A percentile compares a stretch with the other conserved stretches of the same genome.
Conservation (phyloP, 1,284 basidiomycete species). For the Termitomyces sp. region DNA sequence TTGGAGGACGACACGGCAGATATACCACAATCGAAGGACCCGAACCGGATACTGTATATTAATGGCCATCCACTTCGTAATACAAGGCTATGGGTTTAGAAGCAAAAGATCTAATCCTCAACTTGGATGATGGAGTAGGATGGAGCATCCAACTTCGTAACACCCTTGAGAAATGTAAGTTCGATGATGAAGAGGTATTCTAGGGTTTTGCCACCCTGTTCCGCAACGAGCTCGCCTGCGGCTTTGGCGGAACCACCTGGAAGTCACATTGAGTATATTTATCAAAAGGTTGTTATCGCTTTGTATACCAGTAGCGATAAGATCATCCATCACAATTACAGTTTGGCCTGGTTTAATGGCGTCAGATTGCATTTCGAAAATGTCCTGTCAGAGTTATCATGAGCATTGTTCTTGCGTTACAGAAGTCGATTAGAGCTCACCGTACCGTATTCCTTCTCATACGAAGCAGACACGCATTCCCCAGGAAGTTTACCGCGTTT, state of each 20-base stretch:
- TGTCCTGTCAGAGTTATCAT: constrained; percentile 49
- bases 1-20: constrained; percentile 29
- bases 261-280: not conserved
- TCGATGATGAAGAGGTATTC: constrained; percentile 97
- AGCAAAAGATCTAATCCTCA: constrained; percentile 47
- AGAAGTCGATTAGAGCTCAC: constrained; percentile 37
- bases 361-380: constrained; percentile 92
- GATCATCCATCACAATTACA: constrained; percentile 90
- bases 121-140: constrained; percentile 81
- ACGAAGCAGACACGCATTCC: constrained; percentile 69
- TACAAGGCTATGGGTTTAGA: constrained; percentile 61
- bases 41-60: constrained; percentile 59
- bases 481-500: constrained; percentile 96
- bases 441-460: constrained; percentile 91
- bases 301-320: constrained; percentile 86
- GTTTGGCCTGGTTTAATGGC: constrained; percentile 81
- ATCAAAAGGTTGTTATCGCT: not conserved
- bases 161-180: constrained; percentile 78
- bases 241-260: constrained; percentile 91
- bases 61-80: constrained; percentile 75
- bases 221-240: constrained; percentile 85
- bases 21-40: constrained; percentile 26
- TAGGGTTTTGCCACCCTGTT: constrained; percentile 79
- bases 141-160: constrained; percentile 79
- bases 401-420: not conserved